Conservation (phyloP, 2,329 filamentous ascomycete genomes). For the Trichoderma afroharzianum region DNA sequence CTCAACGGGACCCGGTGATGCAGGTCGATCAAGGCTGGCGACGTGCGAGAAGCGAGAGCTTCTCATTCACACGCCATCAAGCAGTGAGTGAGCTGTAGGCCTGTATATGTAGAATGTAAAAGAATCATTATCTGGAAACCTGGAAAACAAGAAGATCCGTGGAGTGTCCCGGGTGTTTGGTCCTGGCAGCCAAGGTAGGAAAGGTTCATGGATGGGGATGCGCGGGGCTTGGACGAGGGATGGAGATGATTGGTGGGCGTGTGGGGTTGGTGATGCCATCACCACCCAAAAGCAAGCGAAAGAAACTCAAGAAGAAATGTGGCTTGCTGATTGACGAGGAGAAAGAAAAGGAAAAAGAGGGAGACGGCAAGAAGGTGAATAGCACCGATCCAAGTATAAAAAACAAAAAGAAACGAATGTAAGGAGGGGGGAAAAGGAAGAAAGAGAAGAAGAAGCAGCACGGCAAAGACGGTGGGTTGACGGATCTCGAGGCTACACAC, state of each 20-base stretch:
- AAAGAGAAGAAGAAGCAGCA: background rate
- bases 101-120: background rate
- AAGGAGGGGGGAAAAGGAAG: background rate
- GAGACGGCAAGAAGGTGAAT: too few relatives aligned
- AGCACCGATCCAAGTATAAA: background rate
- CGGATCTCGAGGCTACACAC: conserved; percentile 35
- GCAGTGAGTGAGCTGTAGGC: background rate
- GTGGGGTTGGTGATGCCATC: background rate
- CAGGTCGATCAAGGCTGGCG: background rate
- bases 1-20: background rate
- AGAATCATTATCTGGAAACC: background rate
- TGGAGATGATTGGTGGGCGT: background rate
- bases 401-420: background rate
- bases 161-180: conserved; percentile 10
- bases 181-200: conserved; percentile 4
- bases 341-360: background rate
- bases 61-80: background rate
- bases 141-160: background rate
- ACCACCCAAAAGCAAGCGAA: background rate
- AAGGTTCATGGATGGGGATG: background rate
- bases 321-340: background rate
- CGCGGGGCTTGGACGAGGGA: conserved; percentile 3
- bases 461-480: conserved; percentile 7
- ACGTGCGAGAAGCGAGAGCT: background rate
- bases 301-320: background rate